Conservation (phyloP, 495 filamentous ascomycete species). For the Penicillium paxilli region DNA sequence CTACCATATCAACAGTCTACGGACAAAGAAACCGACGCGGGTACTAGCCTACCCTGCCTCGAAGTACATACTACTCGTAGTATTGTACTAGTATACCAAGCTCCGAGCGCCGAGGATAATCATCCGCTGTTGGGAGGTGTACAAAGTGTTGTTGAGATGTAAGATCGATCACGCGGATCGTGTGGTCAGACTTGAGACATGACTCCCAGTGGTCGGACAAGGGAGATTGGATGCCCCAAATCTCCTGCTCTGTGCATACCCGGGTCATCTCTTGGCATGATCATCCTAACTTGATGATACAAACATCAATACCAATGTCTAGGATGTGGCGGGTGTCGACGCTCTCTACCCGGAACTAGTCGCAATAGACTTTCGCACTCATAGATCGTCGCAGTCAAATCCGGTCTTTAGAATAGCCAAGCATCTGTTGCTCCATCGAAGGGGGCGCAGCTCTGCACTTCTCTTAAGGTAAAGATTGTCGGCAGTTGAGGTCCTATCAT, state of each 20-base stretch:
- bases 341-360: slow-evolving; percentile 1
- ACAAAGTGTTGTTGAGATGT: not conserved
- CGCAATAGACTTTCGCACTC: slow-evolving; percentile 7
- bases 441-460: slow-evolving; percentile 7
- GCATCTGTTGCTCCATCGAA: not conserved
- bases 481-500: not conserved
- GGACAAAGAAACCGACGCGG: too few relatives aligned
- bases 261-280: slow-evolving; percentile 1
- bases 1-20: not conserved
- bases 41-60: too few relatives aligned
- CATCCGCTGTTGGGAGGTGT: too few relatives aligned
- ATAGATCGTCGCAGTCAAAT: slow-evolving; percentile 12
- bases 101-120: not conserved
- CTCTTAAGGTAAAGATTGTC: slow-evolving; percentile 13
- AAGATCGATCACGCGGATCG: not conserved
- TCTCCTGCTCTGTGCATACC: not conserved
- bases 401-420: slow-evolving; percentile 2
- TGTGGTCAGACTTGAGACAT: not conserved
- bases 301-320: not conserved
- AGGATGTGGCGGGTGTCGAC: slow-evolving; percentile 1
- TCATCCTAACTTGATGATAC: not conserved
- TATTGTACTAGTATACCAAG: too few relatives aligned
- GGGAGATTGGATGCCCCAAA: not conserved
- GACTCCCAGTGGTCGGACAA: not conserved
- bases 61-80: too few relatives aligned